Conservation (phyloP, 441 rosid species). For the Syzygium syzygioides region DNA sequence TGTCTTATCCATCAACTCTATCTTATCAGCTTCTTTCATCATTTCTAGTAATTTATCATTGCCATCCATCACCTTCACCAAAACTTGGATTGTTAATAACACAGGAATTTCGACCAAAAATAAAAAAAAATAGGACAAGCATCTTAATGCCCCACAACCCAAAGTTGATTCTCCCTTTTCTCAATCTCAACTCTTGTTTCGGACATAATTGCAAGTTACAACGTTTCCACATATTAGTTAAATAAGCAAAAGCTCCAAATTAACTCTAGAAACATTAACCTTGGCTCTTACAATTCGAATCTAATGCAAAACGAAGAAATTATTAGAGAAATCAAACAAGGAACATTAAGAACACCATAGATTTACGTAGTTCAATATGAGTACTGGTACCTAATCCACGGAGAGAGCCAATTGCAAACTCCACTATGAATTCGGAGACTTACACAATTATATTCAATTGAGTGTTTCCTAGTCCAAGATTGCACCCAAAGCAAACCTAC, state of each 20-base stretch:
- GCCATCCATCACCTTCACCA: neutral
- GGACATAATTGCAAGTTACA: neutral
- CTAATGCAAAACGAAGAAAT: neutral
- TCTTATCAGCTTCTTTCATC: neutral
- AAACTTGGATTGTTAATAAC: neutral
- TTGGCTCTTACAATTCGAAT: neutral
- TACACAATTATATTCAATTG: no score
- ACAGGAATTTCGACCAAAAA: no score
- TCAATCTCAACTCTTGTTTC: neutral
- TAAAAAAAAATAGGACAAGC: no score
- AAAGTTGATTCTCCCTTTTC: neutral
- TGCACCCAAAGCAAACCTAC: neutral
- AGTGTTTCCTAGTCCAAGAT: neutral
- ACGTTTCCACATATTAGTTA: neutral
- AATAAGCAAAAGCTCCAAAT: neutral
- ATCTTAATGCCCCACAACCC: neutral
- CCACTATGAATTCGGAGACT: neutral
- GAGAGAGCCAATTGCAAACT: neutral
- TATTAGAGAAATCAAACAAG: neutral
- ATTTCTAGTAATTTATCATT: neutral
- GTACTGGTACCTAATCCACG: neutral
- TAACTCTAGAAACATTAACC: neutral
- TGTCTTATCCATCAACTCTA: no score
- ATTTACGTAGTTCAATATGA: no score
- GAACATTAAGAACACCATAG: neutral